Evolutionary conservation across 1,284 basidiomycete genomes (phyloP).

Genomic region (Fistulina hepatica): DNA sequence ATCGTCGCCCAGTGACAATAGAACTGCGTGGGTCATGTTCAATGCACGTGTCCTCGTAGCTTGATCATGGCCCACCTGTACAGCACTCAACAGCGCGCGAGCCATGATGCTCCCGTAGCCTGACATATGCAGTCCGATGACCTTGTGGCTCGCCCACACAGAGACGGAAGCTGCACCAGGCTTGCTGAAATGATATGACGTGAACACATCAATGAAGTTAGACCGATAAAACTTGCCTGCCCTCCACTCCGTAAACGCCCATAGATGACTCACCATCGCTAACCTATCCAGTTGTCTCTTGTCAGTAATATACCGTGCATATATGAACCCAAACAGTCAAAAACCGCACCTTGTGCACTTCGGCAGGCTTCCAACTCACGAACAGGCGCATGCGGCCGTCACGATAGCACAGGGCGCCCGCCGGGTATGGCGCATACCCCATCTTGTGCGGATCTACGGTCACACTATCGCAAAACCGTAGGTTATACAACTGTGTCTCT

Average conservation of each 20-base stretch:
- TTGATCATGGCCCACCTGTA: constrained; percentile 4
- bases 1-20: constrained; percentile 32
- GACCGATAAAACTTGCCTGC: constrained; percentile 8
- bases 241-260: constrained; percentile 11
- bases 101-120: constrained; percentile 10
- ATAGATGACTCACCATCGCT: constrained; percentile 6
- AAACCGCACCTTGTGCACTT: constrained; percentile 25
- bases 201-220: constrained; percentile 1
- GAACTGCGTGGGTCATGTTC: constrained; percentile 5
- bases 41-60: background rate
- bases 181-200: constrained; percentile 7
- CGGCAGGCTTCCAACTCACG: constrained; percentile 32
- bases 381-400: constrained; percentile 31
- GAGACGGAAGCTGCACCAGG: constrained; percentile 8
- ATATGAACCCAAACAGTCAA: too few species aligned
- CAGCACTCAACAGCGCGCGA: too few species aligned
- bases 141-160: constrained; percentile 6
- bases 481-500: constrained; percentile 17
- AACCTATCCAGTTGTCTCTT: too few species aligned
- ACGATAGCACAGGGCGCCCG: constrained; percentile 32
- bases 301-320: too few species aligned
- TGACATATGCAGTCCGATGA: constrained; percentile 9
- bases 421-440: constrained; percentile 35
- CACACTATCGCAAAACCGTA: constrained; percentile 27
- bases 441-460: constrained; percentile 39